Evolutionary conservation across 2,329 filamentous ascomycete genomes (phyloP), one percentile per base, ranked within the genome.

Genomic region (Botrytis squamosa): DNA sequence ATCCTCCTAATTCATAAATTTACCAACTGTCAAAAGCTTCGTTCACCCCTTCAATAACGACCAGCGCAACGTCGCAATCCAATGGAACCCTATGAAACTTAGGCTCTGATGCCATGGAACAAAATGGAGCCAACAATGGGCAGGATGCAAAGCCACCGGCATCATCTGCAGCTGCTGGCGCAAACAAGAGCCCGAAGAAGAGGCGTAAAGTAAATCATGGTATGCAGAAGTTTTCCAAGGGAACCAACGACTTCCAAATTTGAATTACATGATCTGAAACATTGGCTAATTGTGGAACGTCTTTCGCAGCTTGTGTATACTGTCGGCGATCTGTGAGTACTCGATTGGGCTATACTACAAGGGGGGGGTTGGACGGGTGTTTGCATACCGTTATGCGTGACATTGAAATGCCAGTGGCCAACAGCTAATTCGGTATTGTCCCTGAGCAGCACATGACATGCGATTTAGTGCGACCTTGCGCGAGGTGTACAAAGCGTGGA

Each of bases 401-500:
- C 77, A 77, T 78, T 77, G 74, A 79, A 77, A 78, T 77, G 77
- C 76, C 63, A 79, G 74, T 79, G 77, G 77, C 77, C 63, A 79
- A 72, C 76, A 79, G 80, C 80, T 82, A 80, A 81, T 81, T 79
- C 74, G 78, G 78, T 78, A 73, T 79, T 74, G 75, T 78, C 77
- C 76, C 70, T 78, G 75, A 71, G 81, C 84, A 94, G 92, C 93
- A 95, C 89, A 95, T 95, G 93, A 95, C 93, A 82, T 95, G 93
- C 87, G 93, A 95, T 88, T 91, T 93, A 85, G 92, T 94, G 92
- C 87, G 91, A 78, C 78, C 71, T 74, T 99, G 96, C 88, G 95
- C 94, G 80, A 90, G 96, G 85, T 99, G 96, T 86, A 93, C 98
- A 84, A 99, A 98, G 85, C 92, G 96, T 81, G 97, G 97, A 85